These are phyloP conservation scores for Cutaneotrichosporon sp. DNA, from an alignment of 1,284 basidiomycete species.

Conservation along the genomic window DNA sequence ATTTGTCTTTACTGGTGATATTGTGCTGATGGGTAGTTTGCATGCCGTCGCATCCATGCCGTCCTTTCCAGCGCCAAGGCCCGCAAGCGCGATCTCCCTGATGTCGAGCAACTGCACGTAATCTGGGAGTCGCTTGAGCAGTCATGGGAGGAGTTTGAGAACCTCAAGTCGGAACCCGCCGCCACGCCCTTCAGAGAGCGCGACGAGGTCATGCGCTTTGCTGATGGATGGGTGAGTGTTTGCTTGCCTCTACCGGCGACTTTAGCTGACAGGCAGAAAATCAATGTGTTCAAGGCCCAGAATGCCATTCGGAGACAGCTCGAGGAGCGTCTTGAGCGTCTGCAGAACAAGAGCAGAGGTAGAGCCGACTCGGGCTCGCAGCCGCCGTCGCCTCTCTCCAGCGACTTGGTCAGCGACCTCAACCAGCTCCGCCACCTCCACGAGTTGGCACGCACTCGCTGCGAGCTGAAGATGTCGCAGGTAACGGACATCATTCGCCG, in stretches of 20 bases:
- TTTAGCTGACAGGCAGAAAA: conserved; percentile 37
- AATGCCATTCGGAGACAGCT: conserved; percentile 49
- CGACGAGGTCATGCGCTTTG: conserved; percentile 69
- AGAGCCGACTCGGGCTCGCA: not conserved
- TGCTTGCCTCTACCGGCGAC: no score
- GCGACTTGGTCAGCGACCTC: conserved; percentile 15
- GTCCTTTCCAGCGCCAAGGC: conserved; percentile 73
- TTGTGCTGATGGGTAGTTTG: conserved; percentile 47
- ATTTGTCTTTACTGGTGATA: no score
- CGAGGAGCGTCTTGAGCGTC: conserved; percentile 36
- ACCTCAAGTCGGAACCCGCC: conserved; percentile 56
- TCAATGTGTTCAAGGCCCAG: conserved; percentile 50
- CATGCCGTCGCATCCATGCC: conserved; percentile 72
- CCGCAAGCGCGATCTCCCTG: conserved; percentile 62
- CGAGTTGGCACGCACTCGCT: conserved; percentile 62
- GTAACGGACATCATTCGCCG: conserved; percentile 61
- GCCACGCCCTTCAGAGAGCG: conserved; percentile 56
- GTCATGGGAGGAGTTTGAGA: conserved; percentile 78
- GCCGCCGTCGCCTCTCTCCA: conserved; percentile 6
- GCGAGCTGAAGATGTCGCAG: conserved; percentile 53
- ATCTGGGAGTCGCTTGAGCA: conserved; percentile 78
- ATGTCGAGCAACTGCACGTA: conserved; percentile 64
- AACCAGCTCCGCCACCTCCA: conserved; percentile 53
- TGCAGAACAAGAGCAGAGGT: conserved; percentile 7
- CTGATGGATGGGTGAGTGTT: conserved; percentile 76